A percentile compares a stretch with the other conserved stretches of the same genome.
phyloP scores from a whole-genome alignment of 1,139 yeast genomes.

The Sugiyamaella sp. region DNA sequence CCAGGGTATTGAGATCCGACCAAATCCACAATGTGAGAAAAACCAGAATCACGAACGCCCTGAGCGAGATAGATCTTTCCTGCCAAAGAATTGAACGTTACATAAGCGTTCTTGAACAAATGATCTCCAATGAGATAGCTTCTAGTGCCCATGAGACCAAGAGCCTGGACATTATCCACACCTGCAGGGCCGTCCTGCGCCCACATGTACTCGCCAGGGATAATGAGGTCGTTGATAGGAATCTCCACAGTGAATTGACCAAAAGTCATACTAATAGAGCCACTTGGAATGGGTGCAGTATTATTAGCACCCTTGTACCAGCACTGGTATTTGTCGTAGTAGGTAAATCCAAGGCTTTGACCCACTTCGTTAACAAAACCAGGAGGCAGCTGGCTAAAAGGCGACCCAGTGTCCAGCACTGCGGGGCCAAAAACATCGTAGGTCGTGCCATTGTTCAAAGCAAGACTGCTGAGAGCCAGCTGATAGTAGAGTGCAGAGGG shows the following conservation, averaged over 20 bases:
- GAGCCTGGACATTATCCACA: constrained; percentile 32
- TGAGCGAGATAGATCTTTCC: constrained; percentile 64
- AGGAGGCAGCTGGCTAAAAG: constrained; percentile 40
- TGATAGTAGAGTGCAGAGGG: constrained; percentile 31
- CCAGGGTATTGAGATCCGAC: constrained; percentile 25
- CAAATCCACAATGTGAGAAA: constrained; percentile 27
- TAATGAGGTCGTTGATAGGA: constrained; percentile 35
- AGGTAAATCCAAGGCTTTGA: constrained; percentile 32
- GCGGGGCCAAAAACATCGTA: constrained; percentile 43
- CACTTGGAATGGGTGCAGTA: constrained; percentile 22
- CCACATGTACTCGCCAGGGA: constrained; percentile 43
- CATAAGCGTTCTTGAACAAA: constrained; percentile 67
- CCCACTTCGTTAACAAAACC: constrained; percentile 38
- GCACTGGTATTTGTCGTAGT: constrained; percentile 35
- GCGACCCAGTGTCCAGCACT: constrained; percentile 55
- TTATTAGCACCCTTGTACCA: constrained; percentile 33
- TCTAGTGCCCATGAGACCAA: constrained; percentile 38
- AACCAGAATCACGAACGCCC: constrained; percentile 39
- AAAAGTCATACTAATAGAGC: constrained; percentile 32
- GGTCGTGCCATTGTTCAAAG: constrained; percentile 29
- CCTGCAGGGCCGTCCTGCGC: constrained; percentile 39
- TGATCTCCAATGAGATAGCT: constrained; percentile 64
- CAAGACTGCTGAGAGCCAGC: constrained; percentile 31
- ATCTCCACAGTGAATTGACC: constrained; percentile 37
- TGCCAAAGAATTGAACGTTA: constrained; percentile 70